Evolutionary conservation across 139 green algal species (phyloP), one percentile per base, ranked within the genome.

Genomic region (Edaphochlamys debaryana): DNA sequence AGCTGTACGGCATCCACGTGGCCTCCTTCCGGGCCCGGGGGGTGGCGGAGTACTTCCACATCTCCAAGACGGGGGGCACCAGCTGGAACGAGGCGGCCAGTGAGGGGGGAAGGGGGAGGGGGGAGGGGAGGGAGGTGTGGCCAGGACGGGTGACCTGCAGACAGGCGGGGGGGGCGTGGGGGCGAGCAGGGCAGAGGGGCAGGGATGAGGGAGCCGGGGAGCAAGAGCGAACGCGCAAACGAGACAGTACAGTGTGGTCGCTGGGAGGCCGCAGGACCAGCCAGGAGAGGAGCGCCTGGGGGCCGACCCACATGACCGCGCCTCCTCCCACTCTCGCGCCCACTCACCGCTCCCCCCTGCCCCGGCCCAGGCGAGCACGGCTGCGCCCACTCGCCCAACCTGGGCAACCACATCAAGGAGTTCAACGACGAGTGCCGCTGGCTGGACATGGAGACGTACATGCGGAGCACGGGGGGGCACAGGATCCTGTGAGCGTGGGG

Each of bases 11-110:
- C 27, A 72, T 81, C 5, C 75, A 81, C 60, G 48, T 4, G 30
- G 75, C 27, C 4, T 48, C 40, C 5, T 60, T 71, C 6, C 41
- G 62, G 37, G n/a, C 56, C 5, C 50, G 50, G 30, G 75, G 60
- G 60, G 60, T 71, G 29, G 63, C 71, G 60, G 75, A 81, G 60
- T 81, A 81, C 40, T 71, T 81, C 42, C 75, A 81, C 42, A 81
- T 81, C 58, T 72, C 60, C 41, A 81, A 81, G 75, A 34, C 40
- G 30, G 75, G 75, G 19, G 75, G 75, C 40, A 81, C 75, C n/a
- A 69, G 50, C n/a, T 81, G 75, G 75, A 81, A 81, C 75, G 38
- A 13, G 29, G 75, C 75, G 1, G 60, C 75, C 15, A 71, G 75
- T 81, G 75, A 48, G 75, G 62, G 15, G 13, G 37, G 1, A 1